phyloP scores from a whole-genome alignment of 1,284 basidiomycete species.

The Polyporus tsugae region DNA sequence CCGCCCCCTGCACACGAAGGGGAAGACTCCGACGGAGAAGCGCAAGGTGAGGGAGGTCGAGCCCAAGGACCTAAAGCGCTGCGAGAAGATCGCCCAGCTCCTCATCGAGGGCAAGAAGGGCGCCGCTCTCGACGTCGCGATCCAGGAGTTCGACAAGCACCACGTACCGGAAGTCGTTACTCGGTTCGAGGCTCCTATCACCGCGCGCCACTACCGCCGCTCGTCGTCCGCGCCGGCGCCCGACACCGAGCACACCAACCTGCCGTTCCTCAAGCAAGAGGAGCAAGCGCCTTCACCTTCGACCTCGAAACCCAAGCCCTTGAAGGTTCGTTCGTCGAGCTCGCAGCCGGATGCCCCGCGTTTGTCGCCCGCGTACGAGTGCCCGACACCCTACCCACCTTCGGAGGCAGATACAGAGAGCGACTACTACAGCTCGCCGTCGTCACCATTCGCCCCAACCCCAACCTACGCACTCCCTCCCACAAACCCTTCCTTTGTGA shows the following conservation, averaged over 20 bases:
- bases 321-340: constrained; percentile 43
- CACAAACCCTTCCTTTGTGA: constrained; percentile 57
- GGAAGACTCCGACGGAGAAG: constrained; percentile 53
- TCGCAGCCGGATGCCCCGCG: constrained; percentile 41
- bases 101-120: constrained; percentile 80
- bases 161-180: constrained; percentile 72
- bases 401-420: constrained; percentile 35
- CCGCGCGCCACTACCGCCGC: constrained; percentile 63
- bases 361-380: constrained; percentile 25
- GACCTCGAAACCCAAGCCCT: constrained; percentile 24
- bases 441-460: constrained; percentile 33
- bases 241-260: constrained; percentile 43
- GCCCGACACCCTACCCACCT: constrained; percentile 31
- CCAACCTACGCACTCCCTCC: constrained; percentile 44
- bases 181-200: constrained; percentile 76
- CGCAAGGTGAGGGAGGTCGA: constrained; percentile 72
- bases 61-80: constrained; percentile 74
- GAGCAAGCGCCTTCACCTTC: constrained; percentile 29
- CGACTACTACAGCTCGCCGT: constrained; percentile 39
- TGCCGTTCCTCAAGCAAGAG: constrained; percentile 36
- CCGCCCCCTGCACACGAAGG: constrained; percentile 63
- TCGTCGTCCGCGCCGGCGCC: constrained; percentile 56
- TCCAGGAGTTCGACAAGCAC: constrained; percentile 75
- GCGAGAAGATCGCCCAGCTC: constrained; percentile 80
- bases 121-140: constrained; percentile 69